Conservation (phyloP, 176 grass and related monocot genomes). For the sorghum (Sorghum bicolor) region DNA sequence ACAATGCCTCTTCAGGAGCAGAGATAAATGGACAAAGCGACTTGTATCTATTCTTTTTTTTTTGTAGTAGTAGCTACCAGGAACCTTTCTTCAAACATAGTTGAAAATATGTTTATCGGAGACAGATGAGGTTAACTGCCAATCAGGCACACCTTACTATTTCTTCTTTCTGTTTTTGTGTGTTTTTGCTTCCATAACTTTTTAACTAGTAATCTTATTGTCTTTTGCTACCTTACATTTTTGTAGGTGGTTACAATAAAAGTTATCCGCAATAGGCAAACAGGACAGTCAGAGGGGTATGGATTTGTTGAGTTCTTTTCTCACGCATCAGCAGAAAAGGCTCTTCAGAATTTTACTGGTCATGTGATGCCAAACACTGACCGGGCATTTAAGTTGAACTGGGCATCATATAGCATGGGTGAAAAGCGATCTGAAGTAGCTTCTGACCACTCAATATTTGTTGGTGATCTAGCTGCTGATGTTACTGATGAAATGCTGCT, state of each 20-base stretch:
- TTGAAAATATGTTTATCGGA: not conserved
- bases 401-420: constrained; percentile 70
- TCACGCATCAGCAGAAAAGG: constrained; percentile 58
- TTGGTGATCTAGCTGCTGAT: constrained; percentile 68
- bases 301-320: constrained; percentile 70
- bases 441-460: constrained; percentile 74
- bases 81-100: not conserved
- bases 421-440: constrained; percentile 56
- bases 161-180: not conserved
- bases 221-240: constrained; percentile 19
- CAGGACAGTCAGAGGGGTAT: constrained; percentile 65
- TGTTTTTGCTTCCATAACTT: not conserved
- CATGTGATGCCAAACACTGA: constrained; percentile 66
- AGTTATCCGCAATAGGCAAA: constrained; percentile 73
- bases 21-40: constrained; percentile 9
- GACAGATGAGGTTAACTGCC: not conserved
- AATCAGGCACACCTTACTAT: not conserved
- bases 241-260: constrained; percentile 58
- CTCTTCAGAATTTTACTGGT: constrained; percentile 59
- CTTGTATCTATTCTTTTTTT: constrained; percentile 15
- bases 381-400: constrained; percentile 65
- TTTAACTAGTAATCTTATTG: not conserved
- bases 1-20: not conserved
- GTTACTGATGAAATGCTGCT: constrained; percentile 63
- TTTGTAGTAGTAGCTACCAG: not conserved